Base-by-base conservation (phyloP, 495 filamentous ascomycete species). In the Lentithecium fluviatile region DNA sequence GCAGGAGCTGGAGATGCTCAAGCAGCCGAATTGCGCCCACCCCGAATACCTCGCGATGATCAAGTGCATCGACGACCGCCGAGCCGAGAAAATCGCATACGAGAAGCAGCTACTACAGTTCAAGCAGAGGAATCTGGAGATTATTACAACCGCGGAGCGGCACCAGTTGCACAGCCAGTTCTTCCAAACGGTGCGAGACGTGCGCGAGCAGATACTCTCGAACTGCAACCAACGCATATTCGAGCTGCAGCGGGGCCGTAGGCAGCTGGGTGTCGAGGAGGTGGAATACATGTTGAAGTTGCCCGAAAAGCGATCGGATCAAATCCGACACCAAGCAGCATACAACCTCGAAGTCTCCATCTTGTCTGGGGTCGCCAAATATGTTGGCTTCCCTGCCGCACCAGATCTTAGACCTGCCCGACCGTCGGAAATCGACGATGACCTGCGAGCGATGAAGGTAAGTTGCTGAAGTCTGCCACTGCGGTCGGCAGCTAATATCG, bases 341-440 rank as follows among this genome's bases (percentile, higher is more conserved):
- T 96, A 96, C 73, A 97, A 96, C 72, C 86, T 86, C 65, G 94
- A 98, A 71, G 91, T 98, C 4, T 92, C 90, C 6, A 81, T 96
- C 13, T 80, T 98, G 56, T 86, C 91, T 7, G 93, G 94, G 19
- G 81, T 97, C 56, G 90, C 91, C 6, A 96, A 96, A 72, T 89
- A 96, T 73, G 83, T 95, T 51, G 94, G 94, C 21, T 97, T 97
- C 74, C 94, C 94, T 25, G 93, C 93, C 32, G 93, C 93, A n/a
- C 94, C 94, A 19, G 79, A 85, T 11, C 83, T 98, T 62, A 75
- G 80, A 24, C 81, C 85, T 23, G 88, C 86, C 19, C 83, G 88
- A 13, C 78, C 82, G 10, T 77, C 83, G 17, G 90, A 95, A 60
- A 74, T 91, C 23, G 89, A 95, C 36, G 87, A 90, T 50, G 94